Conservation (phyloP, 2,329 filamentous ascomycete genomes). For the Trichophyton benhamiae region DNA sequence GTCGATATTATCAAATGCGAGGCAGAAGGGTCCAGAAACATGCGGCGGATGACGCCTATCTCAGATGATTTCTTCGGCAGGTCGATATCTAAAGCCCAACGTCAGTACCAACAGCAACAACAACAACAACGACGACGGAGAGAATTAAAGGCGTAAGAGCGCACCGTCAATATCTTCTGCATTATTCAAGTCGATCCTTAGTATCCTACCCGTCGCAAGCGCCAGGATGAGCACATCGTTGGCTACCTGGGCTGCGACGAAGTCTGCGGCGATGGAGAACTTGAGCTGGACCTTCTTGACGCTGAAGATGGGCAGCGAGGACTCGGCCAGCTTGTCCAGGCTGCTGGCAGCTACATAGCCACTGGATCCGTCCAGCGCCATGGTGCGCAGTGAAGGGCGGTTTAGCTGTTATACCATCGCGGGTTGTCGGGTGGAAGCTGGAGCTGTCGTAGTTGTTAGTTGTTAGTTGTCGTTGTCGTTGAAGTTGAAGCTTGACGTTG, state of each 20-base stretch:
- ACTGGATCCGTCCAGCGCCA: constrained; percentile 59
- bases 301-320: constrained; percentile 76
- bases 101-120: background rate
- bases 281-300: constrained; percentile 85
- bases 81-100: constrained; percentile 62
- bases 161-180: constrained; percentile 87
- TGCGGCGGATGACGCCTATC: constrained; percentile 79
- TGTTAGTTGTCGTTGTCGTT: too few species aligned
- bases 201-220: constrained; percentile 78
- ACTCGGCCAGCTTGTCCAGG: constrained; percentile 48
- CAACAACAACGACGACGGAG: too few species aligned
- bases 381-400: constrained; percentile 31
- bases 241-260: constrained; percentile 89
- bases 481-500: too few species aligned
- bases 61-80: constrained; percentile 87
- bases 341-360: constrained; percentile 59
- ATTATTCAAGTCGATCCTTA: constrained; percentile 86
- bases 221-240: constrained; percentile 94
- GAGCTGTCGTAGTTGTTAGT: too few species aligned
- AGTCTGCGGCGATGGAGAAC: constrained; percentile 88
- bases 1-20: constrained; percentile 90
- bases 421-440: constrained; percentile 1
- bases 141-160: constrained; percentile 10
- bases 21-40: constrained; percentile 95
- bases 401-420: constrained; percentile 10